Evolutionary conservation across 495 filamentous ascomycete species (phyloP).

Genomic region (Hypoxylon fuscum): DNA sequence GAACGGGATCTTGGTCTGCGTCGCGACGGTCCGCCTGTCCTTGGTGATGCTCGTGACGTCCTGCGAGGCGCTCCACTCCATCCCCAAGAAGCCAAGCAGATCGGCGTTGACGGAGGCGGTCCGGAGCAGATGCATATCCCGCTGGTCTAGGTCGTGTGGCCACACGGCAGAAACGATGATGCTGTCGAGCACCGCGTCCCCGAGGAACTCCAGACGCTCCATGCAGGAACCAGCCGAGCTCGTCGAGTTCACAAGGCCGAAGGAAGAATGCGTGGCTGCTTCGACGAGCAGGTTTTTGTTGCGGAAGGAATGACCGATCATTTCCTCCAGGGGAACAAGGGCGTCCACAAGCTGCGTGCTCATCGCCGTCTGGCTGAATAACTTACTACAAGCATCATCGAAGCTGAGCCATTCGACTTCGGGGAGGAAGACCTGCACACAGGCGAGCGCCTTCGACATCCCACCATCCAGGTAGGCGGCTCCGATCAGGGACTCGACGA

Average conservation of each 20-base stretch:
- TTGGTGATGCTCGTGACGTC: slow-evolving; percentile 40
- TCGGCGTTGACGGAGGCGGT: slow-evolving; percentile 84
- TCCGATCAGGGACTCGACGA: slow-evolving; percentile 85
- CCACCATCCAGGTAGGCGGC: slow-evolving; percentile 79
- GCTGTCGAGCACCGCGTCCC: slow-evolving; percentile 86
- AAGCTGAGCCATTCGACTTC: slow-evolving; percentile 65
- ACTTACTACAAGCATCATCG: slow-evolving; percentile 41
- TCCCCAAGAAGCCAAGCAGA: slow-evolving; percentile 85
- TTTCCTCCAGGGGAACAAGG: slow-evolving; percentile 57
- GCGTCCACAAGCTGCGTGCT: slow-evolving; percentile 41
- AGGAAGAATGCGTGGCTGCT: slow-evolving; percentile 86
- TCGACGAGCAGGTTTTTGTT: slow-evolving; percentile 79
- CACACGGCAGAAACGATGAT: slow-evolving; percentile 66
- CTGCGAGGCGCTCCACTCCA: slow-evolving; percentile 60
- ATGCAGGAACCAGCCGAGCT: slow-evolving; percentile 67
- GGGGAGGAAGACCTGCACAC: slow-evolving; percentile 72
- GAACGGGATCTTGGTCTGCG: slow-evolving; percentile 54
- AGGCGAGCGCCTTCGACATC: slow-evolving; percentile 66
- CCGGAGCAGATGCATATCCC: slow-evolving; percentile 77
- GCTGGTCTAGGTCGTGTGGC: slow-evolving; percentile 53
- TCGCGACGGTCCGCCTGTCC: slow-evolving; percentile 17
- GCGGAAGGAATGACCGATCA: slow-evolving; percentile 76
- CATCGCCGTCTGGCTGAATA: slow-evolving; percentile 42
- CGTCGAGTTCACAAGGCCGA: slow-evolving; percentile 51
- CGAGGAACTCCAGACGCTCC: slow-evolving; percentile 90